Base-by-base conservation (phyloP, 805 yeast species). In the Komagataella ulmi region DNA sequence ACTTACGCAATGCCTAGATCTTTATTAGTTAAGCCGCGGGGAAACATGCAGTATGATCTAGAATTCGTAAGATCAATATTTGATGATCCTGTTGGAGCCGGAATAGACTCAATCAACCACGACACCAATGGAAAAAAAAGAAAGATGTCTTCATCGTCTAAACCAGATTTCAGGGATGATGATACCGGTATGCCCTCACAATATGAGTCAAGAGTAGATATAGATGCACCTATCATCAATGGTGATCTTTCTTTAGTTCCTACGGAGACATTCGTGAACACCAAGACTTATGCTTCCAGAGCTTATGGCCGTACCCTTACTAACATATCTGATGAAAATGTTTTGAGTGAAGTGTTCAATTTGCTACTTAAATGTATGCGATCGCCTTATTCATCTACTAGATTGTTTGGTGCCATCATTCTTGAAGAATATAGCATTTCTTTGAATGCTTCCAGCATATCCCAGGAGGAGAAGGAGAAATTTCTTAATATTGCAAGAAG, bases 201-300 rank as follows among this genome's bases (percentile, higher is more conserved):
- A 44, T 65, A 63, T 52, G 83, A 76, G 50, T 74, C 80, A 52
- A 77, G 78, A 53, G 83, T 88, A 50, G 89, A 91, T 62, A 90
- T 93, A 54, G 99, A 93, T 67, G 85, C 95, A 3, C 97, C 98
- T 3, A 83, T 93, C 65, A 79, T 85, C 53, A 77, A 81, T 47
- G 99, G 99, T 60, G 99, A 93, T 66, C 85, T 93, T 17, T 81
- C 89, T 51, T 71, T 93, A 24, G 80, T 93, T 40, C 96, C 96
- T 0, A 66, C 74, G 48, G 90, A 87, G 24, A 79, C 79, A 1
- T 77, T 93, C 53, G 71, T 88, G 40, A 74, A 84, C 49, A 85
- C 95, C 2, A 83, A 93, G 65, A 72, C 86, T 14, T 77, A 81
- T 10, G 86, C 90, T 3, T 82, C 96, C 0, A 70, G 69, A 43